Evolutionary conservation across 2,329 filamentous ascomycete species (phyloP), one percentile per base, ranked within the genome.

Genomic region (Aphanocladium album): DNA sequence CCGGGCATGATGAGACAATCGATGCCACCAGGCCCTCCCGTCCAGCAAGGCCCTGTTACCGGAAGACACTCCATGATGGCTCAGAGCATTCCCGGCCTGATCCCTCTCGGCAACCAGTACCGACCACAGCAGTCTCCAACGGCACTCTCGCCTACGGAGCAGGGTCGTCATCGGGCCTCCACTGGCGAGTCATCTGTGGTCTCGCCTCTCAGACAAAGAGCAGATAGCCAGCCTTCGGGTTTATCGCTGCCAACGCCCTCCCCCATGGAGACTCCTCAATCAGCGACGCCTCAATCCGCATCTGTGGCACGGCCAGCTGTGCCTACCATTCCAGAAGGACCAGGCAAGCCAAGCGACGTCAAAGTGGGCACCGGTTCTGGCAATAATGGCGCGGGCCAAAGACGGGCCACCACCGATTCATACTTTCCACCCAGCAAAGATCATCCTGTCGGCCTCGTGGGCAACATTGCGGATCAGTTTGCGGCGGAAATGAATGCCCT

Each of bases 381-480:
- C 30, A 14, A 17, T 2, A 12, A 19, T 19, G 23, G 23, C 2
- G 7, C 35, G 7, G 33, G 7, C 6, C 11, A 3, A 17, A 21
- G 45, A 16, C 19, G 0, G 5, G 6, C 11, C 21, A 19, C 49
- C 2, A 1, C 37, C 5, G 50, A 43, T 25, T 56, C 59, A 17
- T 51, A 57, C 35, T 57, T 57, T 51, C 45, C 52, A 17, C 25
- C 19, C 3, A 37, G 27, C 14, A 51, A 51, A 11, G 59, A 61
- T 1, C 43, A 56, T n/a, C 53, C 59, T 4, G 16, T 51, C 11
- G 59, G 45, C 3, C 50, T 55, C 5, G 58, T 49, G 12, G 50
- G 50, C 6, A 23, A 30, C 2, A 37, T 60, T 25, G 50, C 35
- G 2, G 23, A 55, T 4, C 50, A 49, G 30, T 55, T 55, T 37